Base-by-base conservation (phyloP, 73 alveolate species). In the Stentor coeruleus region DNA sequence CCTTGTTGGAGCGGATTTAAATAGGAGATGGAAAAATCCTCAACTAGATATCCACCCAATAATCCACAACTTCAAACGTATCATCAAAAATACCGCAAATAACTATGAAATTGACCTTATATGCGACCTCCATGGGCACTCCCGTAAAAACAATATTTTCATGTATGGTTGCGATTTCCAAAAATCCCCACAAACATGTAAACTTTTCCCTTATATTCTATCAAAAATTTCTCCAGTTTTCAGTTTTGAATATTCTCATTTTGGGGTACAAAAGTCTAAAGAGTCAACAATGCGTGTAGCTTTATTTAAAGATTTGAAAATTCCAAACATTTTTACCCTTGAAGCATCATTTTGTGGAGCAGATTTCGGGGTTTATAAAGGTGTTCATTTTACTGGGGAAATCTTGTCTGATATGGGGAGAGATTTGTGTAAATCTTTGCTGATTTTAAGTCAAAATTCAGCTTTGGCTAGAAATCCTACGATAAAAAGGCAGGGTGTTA, bases 41-140 rank as follows among this genome's bases (percentile, higher is more conserved):
- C 89, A 92, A 60, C 92, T 89, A 85, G 86, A 89, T 20, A 82
- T 95, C 6, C 98, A 95, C 86, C 99, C 99, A 35, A 91, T 88
- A 77, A 81, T 95, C 26, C 93, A 95, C 87, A 84, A 93, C 74
- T 86, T 95, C 3, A 95, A 95, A 81, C 84, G 89, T 79, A 59
- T 93, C 89, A 89, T 91, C 55, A 81, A 84, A 76, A 87, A 90
- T 84, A 82, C 93, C 80, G 87, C 97, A 28, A 77, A 91, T n/a
- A 96, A 95, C 88, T 84, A 97, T 83, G 96, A 93, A 59, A 77
- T 95, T 11, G 90, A 86, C 0, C 60, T 93, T 58, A 90, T 93
- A 38, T 85, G 92, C 42, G 99, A 97, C 91, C 89, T 96, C 75
- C 99, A 97, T 91, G 99, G 99, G 2, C 99, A 97, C 86, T 94